Evolutionary conservation across 2,329 filamentous ascomycete genomes (phyloP), one percentile per base, ranked within the genome.

Genomic region (Claviceps africana): DNA sequence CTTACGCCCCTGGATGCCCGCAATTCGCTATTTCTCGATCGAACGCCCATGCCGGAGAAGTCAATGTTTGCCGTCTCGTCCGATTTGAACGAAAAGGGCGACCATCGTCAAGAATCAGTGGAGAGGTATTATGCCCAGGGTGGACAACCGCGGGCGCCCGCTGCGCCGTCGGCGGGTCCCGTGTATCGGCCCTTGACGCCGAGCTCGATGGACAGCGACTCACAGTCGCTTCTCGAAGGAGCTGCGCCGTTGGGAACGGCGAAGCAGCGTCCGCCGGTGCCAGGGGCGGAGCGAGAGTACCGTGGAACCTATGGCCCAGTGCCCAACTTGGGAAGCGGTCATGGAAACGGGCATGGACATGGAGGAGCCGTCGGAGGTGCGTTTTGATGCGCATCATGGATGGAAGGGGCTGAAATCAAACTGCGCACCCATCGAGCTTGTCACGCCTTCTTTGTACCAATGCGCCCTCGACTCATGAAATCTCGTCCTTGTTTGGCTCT

Each of bases 1-100:
- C 81, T 96, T 48, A 96, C 89, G 1, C 86, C 89, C 5, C 78
- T 95, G 40, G 87, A 94, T 62, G 86, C 88, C 1, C 85, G 87
- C 64, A 91, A 91, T 73, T 90, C 86, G 13, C 79, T 96, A 21
- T 81, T 95, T 54, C 81, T 88, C 67, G 80, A 85, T 50, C 77
- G 69, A 42, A 53, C 59, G 43, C 62, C 64, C 40, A 58, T 64
- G 35, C 59, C 66, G 21, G 63, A 66, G 42, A 65, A 66, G 31
- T 69, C 69, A 33, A 70, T 70, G 54, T 72, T 74, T 57, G 67
- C 74, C 45, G 61, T 74, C 53, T 65, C 70, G 50, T 70, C 67
- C 50, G 63, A 68, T 7, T 55, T 63, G 30, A 66, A 71, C 50
- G 64, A 66, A 51, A 64, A 65, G 55, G 66, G 67, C 37, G 56